Evolutionary conservation across 2,329 filamentous ascomycete genomes (phyloP), one percentile per base, ranked within the genome.

Genomic region (Pseudogymnoascus sp.): DNA sequence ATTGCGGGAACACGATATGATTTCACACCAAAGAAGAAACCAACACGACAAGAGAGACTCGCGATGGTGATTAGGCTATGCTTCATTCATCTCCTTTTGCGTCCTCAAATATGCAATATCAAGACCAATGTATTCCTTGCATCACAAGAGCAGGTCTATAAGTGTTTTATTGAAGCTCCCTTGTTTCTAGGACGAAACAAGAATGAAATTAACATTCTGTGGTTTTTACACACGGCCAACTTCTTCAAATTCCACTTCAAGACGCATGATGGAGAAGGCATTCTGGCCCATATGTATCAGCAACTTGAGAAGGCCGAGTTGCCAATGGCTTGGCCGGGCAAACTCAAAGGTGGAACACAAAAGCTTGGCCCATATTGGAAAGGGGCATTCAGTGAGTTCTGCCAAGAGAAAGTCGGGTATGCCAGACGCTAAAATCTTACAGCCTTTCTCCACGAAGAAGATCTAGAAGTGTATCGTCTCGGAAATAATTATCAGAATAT

Each of bases 241-340:
- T 84, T 83, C 75, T 84, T 83, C 74, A 78, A 78, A 54, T 77
- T 78, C 60, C 80, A 84, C 66, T 76, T 83, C 70, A 76, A 71
- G 54, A 64, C 76, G 43, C 69, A 69, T 6, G 57, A 71, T 7
- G 73, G 73, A 3, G 75, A 77, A n/a, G 69, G 70, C 21, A 74
- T 77, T 0, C 70, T 82, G 2, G 73, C 70, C 57, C 63, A 71
- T 7, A 70, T 71, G 2, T 78, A 78, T 66, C 62, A 67, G 5
- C 70, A 72, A 3, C 73, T 83, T 6, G 68, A 73, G 1, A 54
- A 60, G 0, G 51, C 69, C 21, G 74, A 81, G 48, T 73, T 71
- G 62, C 80, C 80, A 11, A 75, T 75, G n/a, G 72, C 74, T 5
- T 81, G 79, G 79, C 68, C 72, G 11, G 70, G 70, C n/a, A 69